phyloP scores from a whole-genome alignment of 73 alveolate species.

The Stentor coeruleus region DNA sequence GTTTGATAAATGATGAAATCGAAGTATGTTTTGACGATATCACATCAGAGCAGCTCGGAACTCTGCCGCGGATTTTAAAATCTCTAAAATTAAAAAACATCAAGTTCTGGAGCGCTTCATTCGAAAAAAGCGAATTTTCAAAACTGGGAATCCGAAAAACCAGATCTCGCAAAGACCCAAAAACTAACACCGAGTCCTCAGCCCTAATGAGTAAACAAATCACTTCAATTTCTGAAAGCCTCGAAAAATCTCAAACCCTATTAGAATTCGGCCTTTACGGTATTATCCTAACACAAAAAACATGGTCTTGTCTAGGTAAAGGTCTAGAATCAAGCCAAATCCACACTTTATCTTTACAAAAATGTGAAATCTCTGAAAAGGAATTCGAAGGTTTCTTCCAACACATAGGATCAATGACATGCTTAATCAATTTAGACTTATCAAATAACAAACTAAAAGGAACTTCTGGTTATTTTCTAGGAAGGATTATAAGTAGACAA shows the following conservation, averaged over 20 bases:
- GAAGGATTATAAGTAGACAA: conserved; percentile 17
- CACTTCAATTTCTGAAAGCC: neutral
- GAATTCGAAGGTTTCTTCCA: neutral
- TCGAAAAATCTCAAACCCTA: neutral
- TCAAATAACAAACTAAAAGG: neutral
- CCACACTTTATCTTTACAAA: neutral
- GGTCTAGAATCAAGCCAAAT: neutral
- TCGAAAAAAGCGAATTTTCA: neutral
- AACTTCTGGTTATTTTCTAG: neutral
- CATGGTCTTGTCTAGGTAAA: neutral
- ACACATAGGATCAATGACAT: neutral
- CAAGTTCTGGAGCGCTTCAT: neutral
- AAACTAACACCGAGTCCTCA: neutral
- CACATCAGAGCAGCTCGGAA: neutral
- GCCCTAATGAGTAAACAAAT: neutral
- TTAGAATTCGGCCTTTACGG: neutral
- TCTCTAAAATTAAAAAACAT: neutral
- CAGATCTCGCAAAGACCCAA: neutral
- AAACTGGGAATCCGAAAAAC: neutral
- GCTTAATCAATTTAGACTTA: neutral
- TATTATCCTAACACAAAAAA: neutral
- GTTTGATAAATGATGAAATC: neutral
- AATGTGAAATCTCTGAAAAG: neutral
- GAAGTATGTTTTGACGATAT: conserved; percentile 8
- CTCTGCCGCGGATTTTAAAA: neutral